A percentile compares a stretch with the other conserved stretches of the same genome.
phyloP scores from a whole-genome alignment of 1,284 basidiomycete species.

The Abortiporus biennis region DNA sequence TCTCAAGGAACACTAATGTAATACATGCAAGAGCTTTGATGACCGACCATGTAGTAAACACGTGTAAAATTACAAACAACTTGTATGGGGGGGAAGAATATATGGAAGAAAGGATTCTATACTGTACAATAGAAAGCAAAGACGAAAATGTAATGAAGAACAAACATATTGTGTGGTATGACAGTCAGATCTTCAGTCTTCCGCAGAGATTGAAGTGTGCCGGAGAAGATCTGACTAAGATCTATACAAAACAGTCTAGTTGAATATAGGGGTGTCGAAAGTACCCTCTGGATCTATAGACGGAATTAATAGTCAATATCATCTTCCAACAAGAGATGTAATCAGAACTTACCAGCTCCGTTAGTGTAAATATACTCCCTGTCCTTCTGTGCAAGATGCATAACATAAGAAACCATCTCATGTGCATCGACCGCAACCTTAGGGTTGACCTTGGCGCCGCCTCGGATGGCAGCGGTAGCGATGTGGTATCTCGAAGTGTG shows the following conservation, averaged over 20 bases:
- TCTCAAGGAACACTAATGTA: too few relatives aligned
- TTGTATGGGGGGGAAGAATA: too few relatives aligned
- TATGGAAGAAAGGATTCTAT: too few relatives aligned
- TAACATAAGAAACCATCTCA: conserved; percentile 41
- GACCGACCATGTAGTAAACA: too few relatives aligned
- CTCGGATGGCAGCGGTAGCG: conserved; percentile 51
- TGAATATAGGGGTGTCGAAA: conserved; percentile 39
- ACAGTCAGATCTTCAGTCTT: too few relatives aligned
- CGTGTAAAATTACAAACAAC: too few relatives aligned
- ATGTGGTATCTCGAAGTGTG: conserved; percentile 59
- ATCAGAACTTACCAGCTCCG: conserved; percentile 40
- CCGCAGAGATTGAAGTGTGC: too few relatives aligned
- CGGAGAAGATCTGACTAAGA: too few relatives aligned
- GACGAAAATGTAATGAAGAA: too few relatives aligned
- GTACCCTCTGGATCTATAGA: conserved; percentile 37
- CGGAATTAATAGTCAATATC: conserved; percentile 4
- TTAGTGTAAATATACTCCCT: conserved; percentile 47
- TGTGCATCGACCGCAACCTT: conserved; percentile 50
- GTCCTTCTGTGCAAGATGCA: conserved; percentile 51
- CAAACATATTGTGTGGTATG: too few relatives aligned
- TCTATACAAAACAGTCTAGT: conserved; percentile 6
- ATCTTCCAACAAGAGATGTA: not conserved
- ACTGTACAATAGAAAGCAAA: too few relatives aligned
- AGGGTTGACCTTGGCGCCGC: conserved; percentile 43
- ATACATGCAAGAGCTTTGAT: too few relatives aligned